phyloP scores from a whole-genome alignment of 495 filamentous ascomycete genomes.

The Hamigera avellanea region DNA sequence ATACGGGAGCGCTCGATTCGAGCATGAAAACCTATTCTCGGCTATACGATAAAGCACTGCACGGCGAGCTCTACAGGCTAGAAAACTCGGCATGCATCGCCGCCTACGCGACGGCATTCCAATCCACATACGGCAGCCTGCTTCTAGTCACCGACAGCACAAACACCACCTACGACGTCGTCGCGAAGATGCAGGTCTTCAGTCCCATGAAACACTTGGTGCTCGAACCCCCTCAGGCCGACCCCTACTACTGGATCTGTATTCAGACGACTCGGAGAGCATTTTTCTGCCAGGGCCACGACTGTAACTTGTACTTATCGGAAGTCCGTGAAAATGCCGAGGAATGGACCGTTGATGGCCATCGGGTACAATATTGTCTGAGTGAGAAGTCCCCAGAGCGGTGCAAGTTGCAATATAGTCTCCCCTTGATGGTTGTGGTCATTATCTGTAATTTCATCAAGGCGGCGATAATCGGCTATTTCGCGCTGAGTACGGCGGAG shows the following conservation, averaged over 20 bases:
- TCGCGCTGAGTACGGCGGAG: background rate
- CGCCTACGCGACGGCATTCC: background rate
- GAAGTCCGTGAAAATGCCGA: constrained; percentile 4
- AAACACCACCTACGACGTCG: background rate
- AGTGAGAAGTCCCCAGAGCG: constrained; percentile 12
- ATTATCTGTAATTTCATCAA: constrained; percentile 9
- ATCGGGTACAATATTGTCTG: constrained; percentile 28
- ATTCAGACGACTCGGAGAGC: too few species aligned
- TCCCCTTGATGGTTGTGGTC: constrained; percentile 17
- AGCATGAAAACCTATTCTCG: too few species aligned
- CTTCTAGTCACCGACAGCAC: background rate
- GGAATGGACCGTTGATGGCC: constrained; percentile 8
- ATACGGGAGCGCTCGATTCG: too few species aligned
- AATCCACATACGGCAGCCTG: background rate
- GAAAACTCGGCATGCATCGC: constrained; percentile 11
- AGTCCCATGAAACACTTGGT: background rate
- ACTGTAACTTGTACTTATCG: background rate
- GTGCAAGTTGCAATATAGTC: constrained; percentile 34
- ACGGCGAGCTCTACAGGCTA: too few species aligned
- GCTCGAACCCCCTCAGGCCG: too few species aligned
- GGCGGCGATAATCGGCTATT: constrained; percentile 5
- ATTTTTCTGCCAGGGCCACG: background rate
- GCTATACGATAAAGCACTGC: too few species aligned
- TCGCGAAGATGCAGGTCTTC: background rate
- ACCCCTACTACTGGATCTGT: background rate